These are phyloP conservation scores for Nitzschia sp. DNA, from an alignment of 108 stramenopile genomes.

Conservation along the genomic window DNA sequence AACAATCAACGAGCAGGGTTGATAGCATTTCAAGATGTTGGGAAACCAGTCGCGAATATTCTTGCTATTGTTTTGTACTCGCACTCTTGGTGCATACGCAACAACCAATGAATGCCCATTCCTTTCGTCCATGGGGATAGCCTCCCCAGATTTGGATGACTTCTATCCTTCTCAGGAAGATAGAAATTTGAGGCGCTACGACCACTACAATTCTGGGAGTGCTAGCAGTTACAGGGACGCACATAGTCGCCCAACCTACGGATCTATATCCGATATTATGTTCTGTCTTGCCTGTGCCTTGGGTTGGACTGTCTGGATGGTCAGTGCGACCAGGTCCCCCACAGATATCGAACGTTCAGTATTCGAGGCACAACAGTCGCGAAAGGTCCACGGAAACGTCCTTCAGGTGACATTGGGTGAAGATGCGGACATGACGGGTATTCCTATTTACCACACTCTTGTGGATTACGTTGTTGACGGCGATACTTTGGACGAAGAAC, in stretches of 20 bases:
- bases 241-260: neutral
- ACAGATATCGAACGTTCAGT: conserved; percentile 13
- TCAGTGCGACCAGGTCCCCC: conserved; percentile 21
- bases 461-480: conserved; percentile 50
- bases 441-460: conserved; percentile 48
- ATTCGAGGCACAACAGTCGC: conserved; percentile 28
- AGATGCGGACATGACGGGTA: conserved; percentile 41
- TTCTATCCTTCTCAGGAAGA: neutral
- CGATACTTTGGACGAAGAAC: conserved; percentile 12
- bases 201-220: conserved; percentile 15
- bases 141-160: neutral
- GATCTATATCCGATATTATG: conserved; percentile 41
- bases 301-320: conserved; percentile 43
- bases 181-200: conserved; percentile 6
- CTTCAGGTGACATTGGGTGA: conserved; percentile 38
- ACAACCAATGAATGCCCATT: conserved; percentile 12
- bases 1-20: too few relatives aligned
- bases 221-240: neutral
- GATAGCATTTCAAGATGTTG: too few relatives aligned
- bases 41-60: too few relatives aligned
- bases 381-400: conserved; percentile 43
- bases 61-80: too few relatives aligned
- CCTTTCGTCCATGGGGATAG: neutral
- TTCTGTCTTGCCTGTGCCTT: conserved; percentile 49
- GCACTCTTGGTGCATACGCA: too few relatives aligned